These are phyloP conservation scores for Colletotrichum sp. DNA, from an alignment of 2,329 filamentous ascomycete species.

Conservation along the genomic window DNA sequence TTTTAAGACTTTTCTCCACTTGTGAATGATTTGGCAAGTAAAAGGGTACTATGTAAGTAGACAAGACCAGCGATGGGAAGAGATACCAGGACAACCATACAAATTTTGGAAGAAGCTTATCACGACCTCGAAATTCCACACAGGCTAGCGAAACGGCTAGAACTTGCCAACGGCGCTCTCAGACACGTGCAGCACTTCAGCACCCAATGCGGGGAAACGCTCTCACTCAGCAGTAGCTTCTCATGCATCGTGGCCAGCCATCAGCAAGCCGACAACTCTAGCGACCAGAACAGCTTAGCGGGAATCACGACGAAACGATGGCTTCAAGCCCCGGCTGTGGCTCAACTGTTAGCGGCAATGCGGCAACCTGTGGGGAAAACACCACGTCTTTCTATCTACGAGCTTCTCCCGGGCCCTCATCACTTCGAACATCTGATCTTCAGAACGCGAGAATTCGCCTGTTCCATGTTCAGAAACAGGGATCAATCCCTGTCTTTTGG, in stretches of 20 bases:
- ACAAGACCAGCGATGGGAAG: background rate
- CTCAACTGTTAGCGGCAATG: background rate
- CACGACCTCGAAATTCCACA: background rate
- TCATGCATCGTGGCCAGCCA: background rate
- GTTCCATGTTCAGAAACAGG: background rate
- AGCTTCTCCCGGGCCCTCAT: background rate
- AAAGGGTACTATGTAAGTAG: background rate
- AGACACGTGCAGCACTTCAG: background rate
- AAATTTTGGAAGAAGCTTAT: background rate
- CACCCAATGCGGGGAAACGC: background rate
- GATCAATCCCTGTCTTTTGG: background rate
- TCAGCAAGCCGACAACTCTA: background rate
- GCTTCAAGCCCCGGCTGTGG: background rate
- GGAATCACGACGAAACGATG: background rate
- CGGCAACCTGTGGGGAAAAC: background rate
- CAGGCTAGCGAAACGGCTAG: background rate
- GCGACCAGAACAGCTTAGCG: background rate
- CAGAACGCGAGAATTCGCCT: background rate
- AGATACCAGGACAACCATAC: background rate
- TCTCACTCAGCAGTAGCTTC: background rate
- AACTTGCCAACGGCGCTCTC: background rate
- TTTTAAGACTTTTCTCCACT: background rate
- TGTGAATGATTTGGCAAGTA: background rate
- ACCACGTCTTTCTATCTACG: background rate
- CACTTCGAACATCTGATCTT: background rate